Conservation (phyloP, 1,284 basidiomycete genomes). For the Phenoliferia sp. region DNA sequence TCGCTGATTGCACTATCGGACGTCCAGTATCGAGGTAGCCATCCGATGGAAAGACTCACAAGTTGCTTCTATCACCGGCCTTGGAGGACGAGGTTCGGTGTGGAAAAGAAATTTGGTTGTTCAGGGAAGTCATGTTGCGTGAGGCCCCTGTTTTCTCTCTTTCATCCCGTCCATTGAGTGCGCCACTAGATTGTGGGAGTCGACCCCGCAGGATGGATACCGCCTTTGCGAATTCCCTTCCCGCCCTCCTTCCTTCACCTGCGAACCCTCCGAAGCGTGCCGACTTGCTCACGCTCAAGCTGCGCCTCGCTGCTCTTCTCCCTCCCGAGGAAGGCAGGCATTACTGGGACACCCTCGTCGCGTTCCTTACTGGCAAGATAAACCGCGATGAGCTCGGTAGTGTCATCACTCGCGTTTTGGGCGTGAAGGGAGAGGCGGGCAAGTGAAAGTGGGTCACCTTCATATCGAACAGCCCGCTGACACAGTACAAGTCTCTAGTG, state of each 20-base stretch:
- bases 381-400: constrained; percentile 43
- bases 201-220: neutral
- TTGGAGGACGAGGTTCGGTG: too few species aligned
- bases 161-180: too few species aligned
- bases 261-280: constrained; percentile 25
- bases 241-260: neutral
- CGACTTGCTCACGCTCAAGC: constrained; percentile 37
- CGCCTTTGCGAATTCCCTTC: neutral
- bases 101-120: too few species aligned
- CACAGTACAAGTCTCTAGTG: constrained; percentile 32
- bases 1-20: too few species aligned
- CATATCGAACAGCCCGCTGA: too few species aligned
- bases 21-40: too few species aligned
- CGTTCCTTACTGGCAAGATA: constrained; percentile 43
- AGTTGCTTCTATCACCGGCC: too few species aligned
- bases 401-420: constrained; percentile 33
- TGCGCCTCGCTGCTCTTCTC: constrained; percentile 32
- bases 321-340: constrained; percentile 17
- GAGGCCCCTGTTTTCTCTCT: too few species aligned
- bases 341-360: constrained; percentile 44
- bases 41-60: too few species aligned
- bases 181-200: too few species aligned
- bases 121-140: too few species aligned
- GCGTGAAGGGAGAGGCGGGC: constrained; percentile 33
- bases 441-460: too few species aligned